Base-by-base conservation (phyloP, 768 basidiomycete species). In the Termitomyces heimii region DNA sequence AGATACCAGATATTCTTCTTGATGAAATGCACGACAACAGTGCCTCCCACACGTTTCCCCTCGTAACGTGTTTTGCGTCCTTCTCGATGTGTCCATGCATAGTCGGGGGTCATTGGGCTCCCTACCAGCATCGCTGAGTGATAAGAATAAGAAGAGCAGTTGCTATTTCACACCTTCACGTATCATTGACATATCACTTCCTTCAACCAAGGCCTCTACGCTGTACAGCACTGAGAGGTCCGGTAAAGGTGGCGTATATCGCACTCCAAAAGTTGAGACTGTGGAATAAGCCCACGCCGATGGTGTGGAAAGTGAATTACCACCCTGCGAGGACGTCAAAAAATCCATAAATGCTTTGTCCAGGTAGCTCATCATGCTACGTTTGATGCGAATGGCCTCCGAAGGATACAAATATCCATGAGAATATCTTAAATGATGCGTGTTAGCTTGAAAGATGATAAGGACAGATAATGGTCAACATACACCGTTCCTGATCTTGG, bases 1-100 rank as follows among this genome's bases (percentile, higher is more conserved):
- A 94, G 71, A 73, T 90, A 98, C 96, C 96, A 99, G 74, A 91
- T 89, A 62, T 92, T 85, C 70, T 92, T 89, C 84, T 98, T 99
- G 78, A 99, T 88, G 69, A 92, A 98, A 73, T 99, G 96, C 52
- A 99, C 94, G 22, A 94, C 90, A 46, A 95, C 81, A 2, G 96
- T 99, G 5, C 96, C 97, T 4, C 96, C 96, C 9, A 93, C 82
- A 22, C 89, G 85, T 57, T 80, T 74, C 45, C 77, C 78, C 61
- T 84, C 79, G 65, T 91, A 91, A 46, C 82, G 83, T 49, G 70
- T 81, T 61, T 72, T 66, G 42, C 85, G 77, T 48, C 89, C 88
- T 76, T 93, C 89, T 35, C 90, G 82, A 60, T 82, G 77, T 24
- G 69, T 73, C 90, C 89, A 92, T 16, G 86, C 86, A 62, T 84